These are phyloP conservation scores for Meira miltonrushii DNA, from an alignment of 1,284 basidiomycete genomes.

Conservation along the genomic window DNA sequence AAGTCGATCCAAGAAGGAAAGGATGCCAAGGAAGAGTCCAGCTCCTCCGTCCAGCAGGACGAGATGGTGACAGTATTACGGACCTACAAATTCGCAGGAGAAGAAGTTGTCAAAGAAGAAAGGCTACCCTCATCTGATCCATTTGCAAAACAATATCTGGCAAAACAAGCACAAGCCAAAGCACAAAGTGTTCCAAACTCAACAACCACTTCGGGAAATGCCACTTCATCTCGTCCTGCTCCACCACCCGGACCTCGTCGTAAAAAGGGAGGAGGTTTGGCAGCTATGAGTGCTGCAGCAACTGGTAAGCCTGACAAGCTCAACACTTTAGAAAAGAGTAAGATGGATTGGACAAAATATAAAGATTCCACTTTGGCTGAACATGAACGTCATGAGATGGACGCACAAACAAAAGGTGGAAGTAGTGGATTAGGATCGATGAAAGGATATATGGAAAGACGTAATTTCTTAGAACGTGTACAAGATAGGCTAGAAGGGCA, in stretches of 20 bases:
- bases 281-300: slow-evolving; percentile 24
- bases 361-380: slow-evolving; percentile 24
- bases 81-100: slow-evolving; percentile 35
- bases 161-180: not conserved
- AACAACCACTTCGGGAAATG: slow-evolving; percentile 2
- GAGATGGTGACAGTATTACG: slow-evolving; percentile 25
- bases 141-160: slow-evolving; percentile 30
- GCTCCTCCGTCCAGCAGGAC: not conserved
- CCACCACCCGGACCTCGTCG: slow-evolving; percentile 17
- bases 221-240: not conserved
- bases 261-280: slow-evolving; percentile 29
- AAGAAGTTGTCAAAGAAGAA: slow-evolving; percentile 13
- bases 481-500: slow-evolving; percentile 25
- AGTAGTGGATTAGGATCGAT: slow-evolving; percentile 42
- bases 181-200: not conserved
- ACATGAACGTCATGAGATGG: slow-evolving; percentile 44
- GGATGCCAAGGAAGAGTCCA: not conserved
- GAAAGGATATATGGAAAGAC: slow-evolving; percentile 46
- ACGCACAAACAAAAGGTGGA: slow-evolving; percentile 47
- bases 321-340: slow-evolving; percentile 50
- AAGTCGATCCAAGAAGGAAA: slow-evolving; percentile 1
- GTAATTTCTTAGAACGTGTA: slow-evolving; percentile 47
- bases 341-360: slow-evolving; percentile 46
- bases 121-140: slow-evolving; percentile 31
- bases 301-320: slow-evolving; percentile 36